Evolutionary conservation across 441 rosid genomes (phyloP), one percentile per base, ranked within the genome.

Genomic region (Croton laevigatus): DNA sequence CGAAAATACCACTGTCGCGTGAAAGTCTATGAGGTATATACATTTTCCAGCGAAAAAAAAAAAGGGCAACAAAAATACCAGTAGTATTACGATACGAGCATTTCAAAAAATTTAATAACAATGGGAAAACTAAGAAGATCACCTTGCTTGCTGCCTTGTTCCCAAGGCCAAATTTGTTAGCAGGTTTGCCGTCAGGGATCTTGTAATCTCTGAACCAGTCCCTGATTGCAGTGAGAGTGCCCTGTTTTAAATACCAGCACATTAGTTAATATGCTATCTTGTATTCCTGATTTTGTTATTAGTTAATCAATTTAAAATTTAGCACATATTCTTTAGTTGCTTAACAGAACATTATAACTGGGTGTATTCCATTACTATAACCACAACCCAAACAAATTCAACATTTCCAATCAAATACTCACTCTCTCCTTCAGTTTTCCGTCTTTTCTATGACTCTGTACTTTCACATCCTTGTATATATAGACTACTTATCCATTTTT

Each of bases 191-290:
- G 69, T 95, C 99, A 8, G 97, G 99, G 71, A 87, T 88, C 81
- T 95, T 95, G 80, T 95, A 95, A 77, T 95, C 98, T 71, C 97
- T 86, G 62, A 95, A 93, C 99, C 97, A 95, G 75, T 89, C 92
- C 76, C 98, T 83, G 60, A 95, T 87, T 49, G 92, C 93, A 37
- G 91, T 87, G 1, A 95, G 85, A 37, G 95, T 95, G 45, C 95
- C 99, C 99, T 95, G 86, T 70, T 62, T 46, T 78, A 27, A 72
- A 80, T 22, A 22, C 16, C 65, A 11, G 16, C 71, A n/a, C 17
- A 27, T 74, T 61, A 72, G 66, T 17, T 4, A 27, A 7, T 62
- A 46, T 46, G 6, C 34, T 22, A 20, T 32, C 8, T 5, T 1
- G 19, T 64, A n/a, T 36, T 20, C 22, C 4, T 32, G 14, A 13